Percentiles rank a stretch among this genome's conserved stretches.
Evolutionary conservation across 129 eudicot genomes (phyloP).

Genomic region (Tagetes patula): DNA sequence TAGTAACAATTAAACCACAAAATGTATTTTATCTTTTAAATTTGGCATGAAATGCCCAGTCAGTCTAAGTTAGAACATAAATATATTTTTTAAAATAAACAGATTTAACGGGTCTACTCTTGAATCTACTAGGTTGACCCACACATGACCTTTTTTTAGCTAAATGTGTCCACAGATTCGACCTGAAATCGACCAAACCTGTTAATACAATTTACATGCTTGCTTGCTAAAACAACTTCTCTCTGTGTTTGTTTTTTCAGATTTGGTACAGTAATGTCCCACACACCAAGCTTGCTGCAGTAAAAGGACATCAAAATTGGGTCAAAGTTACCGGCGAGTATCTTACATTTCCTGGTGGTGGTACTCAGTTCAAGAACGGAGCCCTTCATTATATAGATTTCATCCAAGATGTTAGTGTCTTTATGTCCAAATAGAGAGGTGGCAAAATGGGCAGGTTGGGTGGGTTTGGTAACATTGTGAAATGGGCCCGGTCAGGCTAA

Average conservation of each 20-base stretch:
- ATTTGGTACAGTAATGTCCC: conserved; percentile 67
- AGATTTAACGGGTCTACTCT: no score
- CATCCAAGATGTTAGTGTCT: conserved; percentile 50
- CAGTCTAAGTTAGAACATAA: no score
- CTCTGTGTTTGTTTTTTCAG: conserved; percentile 27
- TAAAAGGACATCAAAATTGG: conserved; percentile 72
- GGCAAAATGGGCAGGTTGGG: not conserved
- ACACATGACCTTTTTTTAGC: no score
- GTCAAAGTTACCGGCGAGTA: conserved; percentile 61
- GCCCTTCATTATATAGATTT: conserved; percentile 73
- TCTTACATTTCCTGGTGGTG: conserved; percentile 70
- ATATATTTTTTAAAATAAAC: no score
- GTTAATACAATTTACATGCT: not conserved
- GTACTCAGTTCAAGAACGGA: conserved; percentile 64
- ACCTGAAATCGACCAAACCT: no score
- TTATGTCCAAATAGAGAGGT: not conserved
- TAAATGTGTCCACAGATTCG: no score
- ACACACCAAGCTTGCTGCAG: conserved; percentile 68
- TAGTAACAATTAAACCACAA: no score
- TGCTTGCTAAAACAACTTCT: not conserved
- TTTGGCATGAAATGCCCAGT: no score
- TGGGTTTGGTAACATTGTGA: not conserved
- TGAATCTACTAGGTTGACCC: no score
- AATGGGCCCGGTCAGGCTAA: not conserved
- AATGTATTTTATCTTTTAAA: no score